A percentile compares a stretch with the other conserved stretches of the same genome.
Evolutionary conservation across 345 rosid species (phyloP).

Genomic region (Turritis glabra): DNA sequence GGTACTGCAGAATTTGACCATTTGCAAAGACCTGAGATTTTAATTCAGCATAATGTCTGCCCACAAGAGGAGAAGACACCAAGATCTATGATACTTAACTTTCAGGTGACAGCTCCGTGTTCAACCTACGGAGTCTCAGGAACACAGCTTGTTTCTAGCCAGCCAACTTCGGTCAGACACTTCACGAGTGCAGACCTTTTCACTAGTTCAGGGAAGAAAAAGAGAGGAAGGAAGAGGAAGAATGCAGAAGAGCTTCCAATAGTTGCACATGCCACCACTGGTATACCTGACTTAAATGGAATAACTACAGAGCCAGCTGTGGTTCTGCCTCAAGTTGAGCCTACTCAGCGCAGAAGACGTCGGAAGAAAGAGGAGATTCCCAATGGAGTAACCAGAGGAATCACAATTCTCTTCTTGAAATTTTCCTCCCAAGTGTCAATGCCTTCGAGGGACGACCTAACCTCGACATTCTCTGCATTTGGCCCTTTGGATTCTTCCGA

Average conservation of each 20-base stretch:
- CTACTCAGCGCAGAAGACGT: conserved; percentile 46
- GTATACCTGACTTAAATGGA: conserved; percentile 71
- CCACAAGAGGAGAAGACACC: conserved; percentile 32
- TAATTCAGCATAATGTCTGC: conserved; percentile 11
- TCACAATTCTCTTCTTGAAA: conserved; percentile 64
- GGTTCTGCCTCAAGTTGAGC: conserved; percentile 37
- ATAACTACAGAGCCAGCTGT: conserved; percentile 38
- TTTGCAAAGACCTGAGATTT: conserved; percentile 18
- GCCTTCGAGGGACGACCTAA: conserved; percentile 68
- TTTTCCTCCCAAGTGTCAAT: conserved; percentile 55
- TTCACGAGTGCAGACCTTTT: conserved; percentile 34
- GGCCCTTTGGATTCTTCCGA: conserved; percentile 69
- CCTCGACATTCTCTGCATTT: conserved; percentile 56
- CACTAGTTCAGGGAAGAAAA: conserved; percentile 37
- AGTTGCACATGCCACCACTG: conserved; percentile 25
- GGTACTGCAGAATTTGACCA: conserved; percentile 18
- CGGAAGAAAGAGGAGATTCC: conserved; percentile 46
- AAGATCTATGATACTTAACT: conserved; percentile 39
- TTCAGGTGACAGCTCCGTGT: conserved; percentile 50
- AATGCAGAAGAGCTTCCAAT: conserved; percentile 30
- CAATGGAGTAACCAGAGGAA: conserved; percentile 46
- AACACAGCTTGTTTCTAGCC: conserved; percentile 26
- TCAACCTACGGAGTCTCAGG: conserved; percentile 30
- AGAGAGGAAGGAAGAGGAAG: conserved; percentile 58
- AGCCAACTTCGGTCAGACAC: conserved; percentile 36